Evolutionary conservation across 768 basidiomycete species (phyloP).

Genomic region (Hypholoma sublateritium): DNA sequence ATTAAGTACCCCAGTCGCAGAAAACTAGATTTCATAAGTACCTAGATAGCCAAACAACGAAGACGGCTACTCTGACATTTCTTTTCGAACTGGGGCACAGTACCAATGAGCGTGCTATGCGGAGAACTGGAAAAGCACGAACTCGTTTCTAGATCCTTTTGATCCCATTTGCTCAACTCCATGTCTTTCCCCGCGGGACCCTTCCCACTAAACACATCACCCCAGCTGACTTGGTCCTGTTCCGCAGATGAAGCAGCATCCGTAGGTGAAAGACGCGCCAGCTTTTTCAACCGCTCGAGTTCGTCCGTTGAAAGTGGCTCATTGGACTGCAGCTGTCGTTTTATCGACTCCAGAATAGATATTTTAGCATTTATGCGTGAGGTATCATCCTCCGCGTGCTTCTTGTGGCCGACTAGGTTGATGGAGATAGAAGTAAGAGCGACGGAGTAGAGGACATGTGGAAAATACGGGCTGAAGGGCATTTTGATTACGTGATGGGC

Average conservation of each 20-base stretch:
- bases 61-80: slow-evolving; percentile 8
- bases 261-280: slow-evolving; percentile 37
- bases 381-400: slow-evolving; percentile 49
- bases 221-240: slow-evolving; percentile 41
- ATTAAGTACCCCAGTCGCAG: no score
- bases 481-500: slow-evolving; percentile 10
- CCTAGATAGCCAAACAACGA: not conserved
- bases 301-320: slow-evolving; percentile 48
- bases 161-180: slow-evolving; percentile 35
- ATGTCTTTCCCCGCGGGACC: slow-evolving; percentile 21
- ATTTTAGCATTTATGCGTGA: slow-evolving; percentile 55
- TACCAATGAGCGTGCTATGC: not conserved
- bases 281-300: slow-evolving; percentile 50
- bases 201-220: slow-evolving; percentile 48
- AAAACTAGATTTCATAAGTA: not conserved
- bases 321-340: slow-evolving; percentile 48
- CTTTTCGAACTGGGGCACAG: slow-evolving; percentile 13
- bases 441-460: slow-evolving; percentile 63
- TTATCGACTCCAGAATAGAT: slow-evolving; percentile 62
- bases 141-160: slow-evolving; percentile 40
- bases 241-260: not conserved
- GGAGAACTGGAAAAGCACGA: slow-evolving; percentile 11
- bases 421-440: slow-evolving; percentile 68
- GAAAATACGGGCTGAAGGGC: slow-evolving; percentile 45
- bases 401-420: slow-evolving; percentile 59